Evolutionary conservation across 2,329 filamentous ascomycete species (phyloP).

Genomic region (Blumeria hordei): DNA sequence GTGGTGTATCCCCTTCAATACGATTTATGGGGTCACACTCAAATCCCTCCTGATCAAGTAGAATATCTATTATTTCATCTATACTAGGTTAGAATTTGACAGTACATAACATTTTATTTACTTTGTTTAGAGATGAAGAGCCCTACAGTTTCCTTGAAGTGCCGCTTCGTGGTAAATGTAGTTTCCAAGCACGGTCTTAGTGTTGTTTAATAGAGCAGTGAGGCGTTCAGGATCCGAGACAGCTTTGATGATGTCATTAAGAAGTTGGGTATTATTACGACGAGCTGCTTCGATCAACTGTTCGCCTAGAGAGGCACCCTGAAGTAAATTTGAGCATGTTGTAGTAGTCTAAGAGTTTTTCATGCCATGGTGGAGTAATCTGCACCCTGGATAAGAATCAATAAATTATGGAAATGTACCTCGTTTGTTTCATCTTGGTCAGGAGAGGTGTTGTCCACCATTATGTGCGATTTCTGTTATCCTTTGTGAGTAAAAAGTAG

Average conservation of each 20-base stretch:
- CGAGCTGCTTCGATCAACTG: constrained; percentile 80
- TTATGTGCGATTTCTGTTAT: constrained; percentile 3
- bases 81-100: not conserved
- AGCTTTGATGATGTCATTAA: constrained; percentile 47
- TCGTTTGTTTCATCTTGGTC: constrained; percentile 12
- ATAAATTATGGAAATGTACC: constrained; percentile 5
- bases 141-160: constrained; percentile 57
- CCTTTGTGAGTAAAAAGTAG: too few species aligned
- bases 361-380: too few species aligned
- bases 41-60: constrained; percentile 63
- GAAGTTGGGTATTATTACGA: constrained; percentile 71
- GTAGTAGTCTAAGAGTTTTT: too few species aligned
- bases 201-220: constrained; percentile 60
- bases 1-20: constrained; percentile 49
- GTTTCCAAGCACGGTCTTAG: constrained; percentile 68
- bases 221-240: constrained; percentile 31
- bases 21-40: constrained; percentile 61
- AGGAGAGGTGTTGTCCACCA: constrained; percentile 11
- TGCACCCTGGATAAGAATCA: not conserved
- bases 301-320: constrained; percentile 73
- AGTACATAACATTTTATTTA: not conserved
- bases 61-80: constrained; percentile 61
- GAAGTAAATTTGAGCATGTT: constrained; percentile 1
- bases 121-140: not conserved
- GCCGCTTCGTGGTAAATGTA: constrained; percentile 79